A percentile compares a stretch with the other conserved stretches of the same genome.
These are phyloP conservation scores for Aspergillus spinulosporus DNA, from an alignment of 2,329 filamentous ascomycete species.

Conservation along the genomic window DNA sequence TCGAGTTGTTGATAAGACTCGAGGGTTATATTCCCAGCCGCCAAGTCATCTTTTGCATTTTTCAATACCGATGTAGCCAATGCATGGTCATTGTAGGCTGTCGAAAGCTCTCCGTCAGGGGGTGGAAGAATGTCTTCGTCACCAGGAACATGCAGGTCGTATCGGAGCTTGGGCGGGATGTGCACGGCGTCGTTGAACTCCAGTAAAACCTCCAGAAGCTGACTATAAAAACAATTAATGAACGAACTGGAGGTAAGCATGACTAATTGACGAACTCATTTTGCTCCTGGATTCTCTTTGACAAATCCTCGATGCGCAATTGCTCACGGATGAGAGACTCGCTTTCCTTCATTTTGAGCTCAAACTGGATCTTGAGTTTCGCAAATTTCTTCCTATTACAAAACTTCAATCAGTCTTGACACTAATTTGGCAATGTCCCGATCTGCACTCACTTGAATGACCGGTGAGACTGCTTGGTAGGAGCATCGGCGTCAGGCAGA, in stretches of 20 bases:
- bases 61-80: conserved; percentile 38
- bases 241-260: background rate
- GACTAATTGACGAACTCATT: conserved; percentile 71
- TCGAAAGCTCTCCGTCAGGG: conserved; percentile 41
- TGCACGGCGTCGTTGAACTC: conserved; percentile 85
- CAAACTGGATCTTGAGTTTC: conserved; percentile 78
- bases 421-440: background rate
- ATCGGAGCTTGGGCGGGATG: conserved; percentile 71
- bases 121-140: conserved; percentile 51
- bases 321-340: conserved; percentile 69
- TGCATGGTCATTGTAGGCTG: conserved; percentile 33
- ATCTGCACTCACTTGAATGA: conserved; percentile 60
- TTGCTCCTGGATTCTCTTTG: conserved; percentile 81
- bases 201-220: conserved; percentile 81
- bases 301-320: conserved; percentile 74
- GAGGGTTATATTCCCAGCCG: conserved; percentile 37
- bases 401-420: conserved; percentile 12
- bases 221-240: conserved; percentile 55
- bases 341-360: conserved; percentile 74
- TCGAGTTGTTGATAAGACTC: conserved; percentile 43
- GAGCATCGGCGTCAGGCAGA: conserved; percentile 38
- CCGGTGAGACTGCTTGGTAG: conserved; percentile 59
- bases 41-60: conserved; percentile 41
- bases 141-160: conserved; percentile 61
- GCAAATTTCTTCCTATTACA: conserved; percentile 76